Percentiles rank a stretch among this genome's conserved stretches.
Conservation (phyloP, 2,329 filamentous ascomycete species). For the Colletotrichum limetticola region DNA sequence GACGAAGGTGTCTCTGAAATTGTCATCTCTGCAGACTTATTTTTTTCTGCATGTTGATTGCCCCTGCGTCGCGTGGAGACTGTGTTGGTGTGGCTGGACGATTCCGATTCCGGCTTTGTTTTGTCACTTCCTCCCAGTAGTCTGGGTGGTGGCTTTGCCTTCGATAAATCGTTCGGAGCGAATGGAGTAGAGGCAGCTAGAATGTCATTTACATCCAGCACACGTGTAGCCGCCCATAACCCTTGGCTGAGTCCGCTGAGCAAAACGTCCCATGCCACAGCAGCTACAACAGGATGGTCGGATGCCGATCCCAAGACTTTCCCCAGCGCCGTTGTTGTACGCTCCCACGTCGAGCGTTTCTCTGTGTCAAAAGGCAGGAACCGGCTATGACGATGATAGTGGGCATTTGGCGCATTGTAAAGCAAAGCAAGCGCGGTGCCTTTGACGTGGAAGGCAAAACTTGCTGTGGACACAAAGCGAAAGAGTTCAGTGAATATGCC, state of each 20-base stretch:
- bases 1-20: slow-evolving; percentile 21
- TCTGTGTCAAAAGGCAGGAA: slow-evolving; percentile 58
- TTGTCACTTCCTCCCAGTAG: slow-evolving; percentile 4
- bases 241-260: slow-evolving; percentile 64
- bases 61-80: slow-evolving; percentile 19
- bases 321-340: slow-evolving; percentile 55
- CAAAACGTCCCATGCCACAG: slow-evolving; percentile 68
- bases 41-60: slow-evolving; percentile 1
- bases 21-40: slow-evolving; percentile 7
- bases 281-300: slow-evolving; percentile 68
- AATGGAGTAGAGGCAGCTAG: slow-evolving; percentile 50
- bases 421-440: slow-evolving; percentile 54
- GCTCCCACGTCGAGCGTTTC: slow-evolving; percentile 55
- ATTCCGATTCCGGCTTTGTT: slow-evolving; percentile 23
- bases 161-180: slow-evolving; percentile 34
- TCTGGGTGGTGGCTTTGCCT: slow-evolving; percentile 17
- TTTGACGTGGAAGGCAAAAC: slow-evolving; percentile 57
- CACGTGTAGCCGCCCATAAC: slow-evolving; percentile 66
- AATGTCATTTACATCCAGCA: slow-evolving; percentile 61
- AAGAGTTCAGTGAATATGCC: slow-evolving; percentile 58
- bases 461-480: slow-evolving; percentile 54
- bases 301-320: slow-evolving; percentile 60
- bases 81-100: slow-evolving; percentile 7
- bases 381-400: slow-evolving; percentile 60
- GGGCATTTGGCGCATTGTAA: slow-evolving; percentile 58